A percentile compares a stretch with the other conserved stretches of the same genome.
These are phyloP conservation scores for Penicillium paxilli DNA, from an alignment of 495 filamentous ascomycete species.

Conservation along the genomic window DNA sequence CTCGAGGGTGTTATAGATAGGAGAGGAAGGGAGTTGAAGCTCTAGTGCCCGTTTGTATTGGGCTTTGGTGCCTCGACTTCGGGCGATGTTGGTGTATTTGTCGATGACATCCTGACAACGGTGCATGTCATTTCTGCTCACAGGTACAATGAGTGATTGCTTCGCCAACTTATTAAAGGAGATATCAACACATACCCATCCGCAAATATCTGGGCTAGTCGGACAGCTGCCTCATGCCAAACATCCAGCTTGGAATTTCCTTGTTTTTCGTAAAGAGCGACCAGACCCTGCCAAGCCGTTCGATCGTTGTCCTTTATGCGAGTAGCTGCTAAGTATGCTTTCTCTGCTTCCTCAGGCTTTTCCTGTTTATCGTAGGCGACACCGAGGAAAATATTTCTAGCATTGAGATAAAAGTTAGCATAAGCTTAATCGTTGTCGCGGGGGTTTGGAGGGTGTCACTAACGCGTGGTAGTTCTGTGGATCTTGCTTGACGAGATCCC, in stretches of 20 bases:
- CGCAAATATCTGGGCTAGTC: conserved; percentile 72
- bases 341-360: conserved; percentile 67
- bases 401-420: conserved; percentile 10
- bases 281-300: conserved; percentile 88
- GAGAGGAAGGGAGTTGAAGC: conserved; percentile 71
- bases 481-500: conserved; percentile 67
- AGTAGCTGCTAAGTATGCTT: conserved; percentile 74
- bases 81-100: conserved; percentile 71
- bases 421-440: not conserved
- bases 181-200: conserved; percentile 52
- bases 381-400: conserved; percentile 76
- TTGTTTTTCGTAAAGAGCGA: conserved; percentile 80
- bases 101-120: conserved; percentile 76
- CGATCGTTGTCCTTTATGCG: conserved; percentile 58
- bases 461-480: conserved; percentile 81
- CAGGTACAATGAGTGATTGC: not conserved
- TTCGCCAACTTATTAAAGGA: not conserved
- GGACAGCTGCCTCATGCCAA: conserved; percentile 70
- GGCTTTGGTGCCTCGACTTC: conserved; percentile 64
- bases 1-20: conserved; percentile 80
- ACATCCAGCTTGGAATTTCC: conserved; percentile 64
- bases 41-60: conserved; percentile 75
- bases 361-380: conserved; percentile 76
- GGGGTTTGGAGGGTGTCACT: conserved; percentile 17
- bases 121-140: conserved; percentile 9